Evolutionary conservation across 129 eudicot genomes (phyloP), one percentile per base, ranked within the genome.

Genomic region (Helichrysum umbraculigerum): DNA sequence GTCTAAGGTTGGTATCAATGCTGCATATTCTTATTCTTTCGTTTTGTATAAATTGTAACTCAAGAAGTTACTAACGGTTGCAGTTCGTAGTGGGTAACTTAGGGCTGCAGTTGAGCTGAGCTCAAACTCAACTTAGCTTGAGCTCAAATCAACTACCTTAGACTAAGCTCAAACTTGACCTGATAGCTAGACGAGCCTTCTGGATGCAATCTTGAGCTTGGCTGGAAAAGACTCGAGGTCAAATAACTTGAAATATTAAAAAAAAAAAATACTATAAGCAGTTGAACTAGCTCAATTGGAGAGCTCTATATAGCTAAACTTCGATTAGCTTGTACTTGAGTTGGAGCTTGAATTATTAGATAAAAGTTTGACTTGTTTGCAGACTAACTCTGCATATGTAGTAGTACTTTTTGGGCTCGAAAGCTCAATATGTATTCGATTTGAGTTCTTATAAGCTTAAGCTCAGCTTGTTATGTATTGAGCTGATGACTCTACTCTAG

Each of bases 1-100:
- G 80, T 88, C 97, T 37, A 83, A 90, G 98, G 98, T 93, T 70
- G 52, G 76, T 81, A 44, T 68, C 42, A 56, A 9, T 28, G 9
- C 66, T 5, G 74, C 67, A 39, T 47, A 59, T 20, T 59, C 22
- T 5, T 21, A n/a, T 19, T 57, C 63, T 19, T 57, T n/a, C 1
- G 63, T 57, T 17, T 20, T 58, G 54, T 47, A 17, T 47, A 17
- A 47, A 47, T 47, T 14, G 54, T 47, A 65, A 25, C 25, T 54
- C 12, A 28, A 0, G 15, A 77, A 56, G 81, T 68, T 68, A n/a
- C 35, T 5, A 60, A 9, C 25, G 15, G 29, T 32, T 41, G 42
- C 41, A 41, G 34, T 41, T 30, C 39, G 70, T 59, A 19, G 66
- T 56, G 57, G 9, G 39, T 70, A 51, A 32, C 15, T 22, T 30